Evolutionary conservation across 768 basidiomycete species (phyloP).

Genomic region (Pseudohyphozyma bogoriensis): DNA sequence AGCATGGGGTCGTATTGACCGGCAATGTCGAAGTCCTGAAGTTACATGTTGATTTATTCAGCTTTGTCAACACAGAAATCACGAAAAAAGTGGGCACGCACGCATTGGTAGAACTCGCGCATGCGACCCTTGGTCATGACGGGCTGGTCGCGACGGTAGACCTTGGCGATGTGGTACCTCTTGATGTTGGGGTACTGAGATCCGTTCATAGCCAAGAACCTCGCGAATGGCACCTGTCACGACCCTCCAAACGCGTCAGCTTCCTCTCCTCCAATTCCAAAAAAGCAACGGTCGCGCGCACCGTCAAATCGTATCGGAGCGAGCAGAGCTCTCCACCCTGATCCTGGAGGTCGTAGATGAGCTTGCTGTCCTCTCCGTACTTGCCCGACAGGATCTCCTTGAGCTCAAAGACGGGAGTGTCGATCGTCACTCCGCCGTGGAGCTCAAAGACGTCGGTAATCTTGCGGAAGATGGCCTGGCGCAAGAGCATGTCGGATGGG

Average conservation of each 20-base stretch:
- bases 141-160: conserved; percentile 89
- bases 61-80: background rate
- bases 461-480: conserved; percentile 76
- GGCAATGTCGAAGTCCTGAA: conserved; percentile 90
- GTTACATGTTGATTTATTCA: background rate
- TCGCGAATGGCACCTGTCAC: conserved; percentile 66
- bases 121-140: conserved; percentile 97
- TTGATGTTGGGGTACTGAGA: conserved; percentile 57
- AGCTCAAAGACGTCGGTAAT: conserved; percentile 79
- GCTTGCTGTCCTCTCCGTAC: conserved; percentile 93
- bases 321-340: conserved; percentile 95
- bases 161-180: conserved; percentile 97
- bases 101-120: conserved; percentile 97
- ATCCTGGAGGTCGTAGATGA: conserved; percentile 94
- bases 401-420: conserved; percentile 96
- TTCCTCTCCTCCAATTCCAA: background rate
- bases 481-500: conserved; percentile 81
- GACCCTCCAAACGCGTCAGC: background rate
- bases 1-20: conserved; percentile 94
- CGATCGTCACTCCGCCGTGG: conserved; percentile 82
- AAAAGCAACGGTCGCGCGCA: conserved; percentile 29
- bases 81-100: conserved; percentile 39
- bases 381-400: conserved; percentile 93
- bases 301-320: conserved; percentile 90
- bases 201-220: conserved; percentile 92